Percentiles rank a stretch among this genome's conserved stretches.
These are phyloP conservation scores for Cladophialophora carrionii DNA, from an alignment of 2,329 filamentous ascomycete species.

Conservation along the genomic window DNA sequence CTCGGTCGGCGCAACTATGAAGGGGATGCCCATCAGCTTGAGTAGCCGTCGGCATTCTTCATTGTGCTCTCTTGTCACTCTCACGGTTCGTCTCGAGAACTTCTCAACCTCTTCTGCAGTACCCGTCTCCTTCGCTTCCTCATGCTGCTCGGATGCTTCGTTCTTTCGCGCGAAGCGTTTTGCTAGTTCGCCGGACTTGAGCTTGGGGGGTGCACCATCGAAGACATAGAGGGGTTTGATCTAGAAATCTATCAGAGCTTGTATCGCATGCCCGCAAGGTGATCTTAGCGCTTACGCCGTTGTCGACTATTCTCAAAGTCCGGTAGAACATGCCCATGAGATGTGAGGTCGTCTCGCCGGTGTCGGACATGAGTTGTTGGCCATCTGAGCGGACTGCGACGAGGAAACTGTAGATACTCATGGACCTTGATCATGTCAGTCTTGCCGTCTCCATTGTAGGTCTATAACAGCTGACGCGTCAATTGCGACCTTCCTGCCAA, in stretches of 20 bases:
- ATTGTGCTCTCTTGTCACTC: slow-evolving; percentile 96
- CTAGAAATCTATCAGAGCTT: not conserved
- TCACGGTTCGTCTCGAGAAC: slow-evolving; percentile 88
- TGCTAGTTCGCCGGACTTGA: slow-evolving; percentile 95
- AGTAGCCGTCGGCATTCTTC: slow-evolving; percentile 88
- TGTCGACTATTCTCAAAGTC: slow-evolving; percentile 95
- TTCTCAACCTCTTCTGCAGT: slow-evolving; percentile 98
- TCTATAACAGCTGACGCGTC: slow-evolving; percentile 58
- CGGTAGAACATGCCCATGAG: slow-evolving; percentile 99
- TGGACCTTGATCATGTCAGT: slow-evolving; percentile 63
- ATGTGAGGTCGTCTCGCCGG: slow-evolving; percentile 94
- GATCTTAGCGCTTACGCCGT: slow-evolving; percentile 57
- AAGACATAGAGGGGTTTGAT: slow-evolving; percentile 99
- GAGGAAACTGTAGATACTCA: slow-evolving; percentile 99
- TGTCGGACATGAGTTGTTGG: slow-evolving; percentile 93
- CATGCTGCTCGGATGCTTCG: slow-evolving; percentile 84
- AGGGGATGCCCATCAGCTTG: slow-evolving; percentile 94
- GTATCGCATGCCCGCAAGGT: not conserved
- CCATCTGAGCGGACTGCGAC: slow-evolving; percentile 96
- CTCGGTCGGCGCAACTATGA: slow-evolving; percentile 92
- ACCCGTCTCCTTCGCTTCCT: slow-evolving; percentile 95
- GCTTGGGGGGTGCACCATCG: slow-evolving; percentile 92
- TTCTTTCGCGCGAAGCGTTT: slow-evolving; percentile 95
- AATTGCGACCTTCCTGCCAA: slow-evolving; percentile 96
- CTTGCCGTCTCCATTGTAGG: not conserved